A percentile compares a stretch with the other conserved stretches of the same genome.
Evolutionary conservation across 768 basidiomycete species (phyloP).

Genomic region (Tephrocybe rancida): DNA sequence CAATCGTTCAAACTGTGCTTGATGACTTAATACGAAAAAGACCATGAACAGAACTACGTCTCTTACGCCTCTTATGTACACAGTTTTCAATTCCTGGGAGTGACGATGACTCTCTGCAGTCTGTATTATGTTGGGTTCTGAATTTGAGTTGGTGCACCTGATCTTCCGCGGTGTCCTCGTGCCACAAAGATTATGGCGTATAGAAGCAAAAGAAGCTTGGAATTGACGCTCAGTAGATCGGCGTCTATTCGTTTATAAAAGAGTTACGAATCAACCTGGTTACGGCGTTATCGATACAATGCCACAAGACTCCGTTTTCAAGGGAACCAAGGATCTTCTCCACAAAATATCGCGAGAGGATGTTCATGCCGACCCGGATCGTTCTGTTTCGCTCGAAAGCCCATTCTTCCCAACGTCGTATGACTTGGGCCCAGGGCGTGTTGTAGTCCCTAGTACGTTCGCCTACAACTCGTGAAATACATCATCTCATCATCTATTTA

Average conservation of each 20-base stretch:
- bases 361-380: conserved; percentile 1
- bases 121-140: too few relatives aligned
- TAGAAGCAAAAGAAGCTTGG: too few relatives aligned
- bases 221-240: not conserved
- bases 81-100: too few relatives aligned
- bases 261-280: not conserved
- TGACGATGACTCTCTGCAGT: too few relatives aligned
- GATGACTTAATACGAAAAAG: too few relatives aligned
- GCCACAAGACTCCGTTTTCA: conserved; percentile 12
- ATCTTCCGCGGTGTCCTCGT: too few relatives aligned
- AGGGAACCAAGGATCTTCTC: conserved; percentile 9
- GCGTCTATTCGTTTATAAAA: not conserved
- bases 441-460: conserved; percentile 15
- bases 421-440: conserved; percentile 14
- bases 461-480: not conserved
- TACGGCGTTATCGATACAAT: not conserved
- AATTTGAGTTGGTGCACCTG: too few relatives aligned
- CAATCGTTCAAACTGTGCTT: too few relatives aligned
- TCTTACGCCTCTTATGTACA: too few relatives aligned
- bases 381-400: conserved; percentile 13
- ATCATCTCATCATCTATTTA: not conserved
- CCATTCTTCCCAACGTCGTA: conserved; percentile 13
- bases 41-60: too few relatives aligned
- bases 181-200: too few relatives aligned
- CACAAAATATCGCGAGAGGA: conserved; percentile 1